A percentile compares a stretch with the other conserved stretches of the same genome.
Evolutionary conservation across 2,329 filamentous ascomycete species (phyloP).

Genomic region (Sporothrix phasma): DNA sequence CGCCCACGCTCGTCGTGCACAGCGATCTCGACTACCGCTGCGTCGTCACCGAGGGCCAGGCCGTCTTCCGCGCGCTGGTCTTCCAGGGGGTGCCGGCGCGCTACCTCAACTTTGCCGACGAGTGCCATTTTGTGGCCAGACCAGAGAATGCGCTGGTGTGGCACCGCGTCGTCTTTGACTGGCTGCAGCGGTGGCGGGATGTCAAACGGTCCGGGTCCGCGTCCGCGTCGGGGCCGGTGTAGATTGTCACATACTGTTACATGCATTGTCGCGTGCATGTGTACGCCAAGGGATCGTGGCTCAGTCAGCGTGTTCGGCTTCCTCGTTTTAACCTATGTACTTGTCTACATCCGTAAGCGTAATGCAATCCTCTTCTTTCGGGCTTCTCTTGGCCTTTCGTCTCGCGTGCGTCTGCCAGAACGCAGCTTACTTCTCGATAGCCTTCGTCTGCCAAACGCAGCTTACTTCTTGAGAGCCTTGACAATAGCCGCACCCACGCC

Average conservation of each 20-base stretch:
- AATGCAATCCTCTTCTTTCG: no score
- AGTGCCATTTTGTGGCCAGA: constrained; percentile 61
- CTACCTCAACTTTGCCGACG: constrained; percentile 63
- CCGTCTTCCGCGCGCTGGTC: constrained; percentile 64
- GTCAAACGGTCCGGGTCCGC: not conserved
- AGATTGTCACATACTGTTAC: no score
- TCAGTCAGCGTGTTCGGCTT: no score
- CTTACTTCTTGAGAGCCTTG: constrained; percentile 26
- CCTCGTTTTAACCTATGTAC: no score
- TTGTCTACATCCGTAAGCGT: no score
- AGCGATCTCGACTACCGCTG: constrained; percentile 57
- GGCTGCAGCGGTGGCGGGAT: constrained; percentile 44
- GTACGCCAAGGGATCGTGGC: no score
- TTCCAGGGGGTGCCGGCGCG: constrained; percentile 55
- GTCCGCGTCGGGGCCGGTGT: no score
- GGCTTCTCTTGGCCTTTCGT: no score
- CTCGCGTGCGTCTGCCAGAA: no score
- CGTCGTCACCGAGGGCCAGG: constrained; percentile 43
- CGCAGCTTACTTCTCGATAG: no score
- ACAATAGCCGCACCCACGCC: constrained; percentile 42
- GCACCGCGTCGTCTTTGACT: constrained; percentile 58
- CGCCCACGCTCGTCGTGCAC: constrained; percentile 65
- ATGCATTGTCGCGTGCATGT: no score
- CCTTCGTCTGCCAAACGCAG: not conserved
- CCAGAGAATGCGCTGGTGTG: constrained; percentile 60